phyloP scores from a whole-genome alignment of 2,329 filamentous ascomycete species.

The Spiromastix sp. region DNA sequence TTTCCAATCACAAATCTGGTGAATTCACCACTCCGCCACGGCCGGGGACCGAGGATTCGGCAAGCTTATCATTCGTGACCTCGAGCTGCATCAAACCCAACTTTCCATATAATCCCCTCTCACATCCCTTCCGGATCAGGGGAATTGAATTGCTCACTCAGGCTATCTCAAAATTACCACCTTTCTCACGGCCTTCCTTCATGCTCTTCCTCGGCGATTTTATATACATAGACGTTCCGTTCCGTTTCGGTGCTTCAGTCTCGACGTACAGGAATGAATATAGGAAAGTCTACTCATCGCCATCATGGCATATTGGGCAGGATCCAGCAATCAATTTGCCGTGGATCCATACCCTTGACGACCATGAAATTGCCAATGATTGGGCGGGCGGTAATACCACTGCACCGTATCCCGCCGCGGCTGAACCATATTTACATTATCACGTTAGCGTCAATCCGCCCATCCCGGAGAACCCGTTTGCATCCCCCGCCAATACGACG shows the following conservation, averaged over 20 bases:
- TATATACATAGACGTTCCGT: constrained; percentile 62
- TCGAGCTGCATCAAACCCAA: constrained; percentile 88
- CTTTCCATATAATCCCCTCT: constrained; percentile 78
- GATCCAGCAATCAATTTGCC: constrained; percentile 58
- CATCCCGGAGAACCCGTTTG: constrained; percentile 37
- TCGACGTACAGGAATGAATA: constrained; percentile 86
- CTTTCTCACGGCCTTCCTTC: constrained; percentile 39
- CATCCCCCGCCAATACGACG: constrained; percentile 51
- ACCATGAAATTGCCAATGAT: constrained; percentile 94
- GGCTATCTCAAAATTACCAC: constrained; percentile 59
- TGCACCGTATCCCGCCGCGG: constrained; percentile 66
- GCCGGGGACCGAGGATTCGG: constrained; percentile 52
- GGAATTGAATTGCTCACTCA: constrained; percentile 68
- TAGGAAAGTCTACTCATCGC: constrained; percentile 87
- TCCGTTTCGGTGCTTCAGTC: constrained; percentile 58
- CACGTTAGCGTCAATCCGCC: constrained; percentile 81
- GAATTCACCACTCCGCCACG: constrained; percentile 69
- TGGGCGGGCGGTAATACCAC: constrained; percentile 70
- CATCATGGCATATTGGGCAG: constrained; percentile 61
- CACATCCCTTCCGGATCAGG: constrained; percentile 71
- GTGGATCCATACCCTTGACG: constrained; percentile 94
- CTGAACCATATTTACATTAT: constrained; percentile 79
- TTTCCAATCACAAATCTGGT: constrained; percentile 79
- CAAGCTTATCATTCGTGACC: constrained; percentile 79
- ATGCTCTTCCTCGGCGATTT: constrained; percentile 50